A percentile compares a stretch with the other conserved stretches of the same genome.
Conservation (phyloP, 441 rosid species). For the Gossypium trilobum region DNA sequence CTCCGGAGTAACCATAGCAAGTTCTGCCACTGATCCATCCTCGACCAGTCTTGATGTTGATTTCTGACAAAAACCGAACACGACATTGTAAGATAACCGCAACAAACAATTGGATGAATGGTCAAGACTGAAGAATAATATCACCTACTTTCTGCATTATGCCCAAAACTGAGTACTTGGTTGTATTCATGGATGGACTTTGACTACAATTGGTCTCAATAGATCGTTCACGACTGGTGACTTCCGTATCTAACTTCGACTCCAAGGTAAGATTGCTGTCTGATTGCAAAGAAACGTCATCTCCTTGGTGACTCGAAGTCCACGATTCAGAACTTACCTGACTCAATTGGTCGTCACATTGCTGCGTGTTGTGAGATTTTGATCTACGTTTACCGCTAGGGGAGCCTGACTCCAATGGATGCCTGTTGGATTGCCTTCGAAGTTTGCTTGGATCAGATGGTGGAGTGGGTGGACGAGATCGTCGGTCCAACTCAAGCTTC, state of each 20-base stretch:
- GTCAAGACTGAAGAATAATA: conserved; percentile 7
- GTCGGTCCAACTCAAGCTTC: conserved; percentile 52
- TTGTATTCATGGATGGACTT: conserved; percentile 31
- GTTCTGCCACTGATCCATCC: conserved; percentile 39
- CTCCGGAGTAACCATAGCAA: conserved; percentile 40
- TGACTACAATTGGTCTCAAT: conserved; percentile 23
- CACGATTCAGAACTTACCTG: conserved; percentile 53
- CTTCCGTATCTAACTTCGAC: conserved; percentile 34
- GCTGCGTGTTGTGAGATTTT: conserved; percentile 35
- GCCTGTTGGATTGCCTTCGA: conserved; percentile 39
- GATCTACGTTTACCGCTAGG: conserved; percentile 44
- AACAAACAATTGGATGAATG: conserved; percentile 12
- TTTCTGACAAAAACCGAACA: conserved; percentile 28
- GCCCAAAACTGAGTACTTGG: conserved; percentile 27
- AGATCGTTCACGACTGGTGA: conserved; percentile 29
- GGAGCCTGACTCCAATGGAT: conserved; percentile 35
- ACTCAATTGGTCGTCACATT: conserved; percentile 54
- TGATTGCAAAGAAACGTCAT: conserved; percentile 46
- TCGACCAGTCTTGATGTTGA: conserved; percentile 36
- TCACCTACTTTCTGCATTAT: conserved; percentile 40
- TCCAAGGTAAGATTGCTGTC: conserved; percentile 38
- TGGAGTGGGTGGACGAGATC: conserved; percentile 66
- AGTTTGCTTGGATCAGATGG: conserved; percentile 51
- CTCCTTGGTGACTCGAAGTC: conserved; percentile 49
- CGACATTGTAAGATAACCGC: conserved; percentile 15